Evolutionary conservation across 306 rosid genomes (phyloP).

Genomic region (Cucumis hystrix): DNA sequence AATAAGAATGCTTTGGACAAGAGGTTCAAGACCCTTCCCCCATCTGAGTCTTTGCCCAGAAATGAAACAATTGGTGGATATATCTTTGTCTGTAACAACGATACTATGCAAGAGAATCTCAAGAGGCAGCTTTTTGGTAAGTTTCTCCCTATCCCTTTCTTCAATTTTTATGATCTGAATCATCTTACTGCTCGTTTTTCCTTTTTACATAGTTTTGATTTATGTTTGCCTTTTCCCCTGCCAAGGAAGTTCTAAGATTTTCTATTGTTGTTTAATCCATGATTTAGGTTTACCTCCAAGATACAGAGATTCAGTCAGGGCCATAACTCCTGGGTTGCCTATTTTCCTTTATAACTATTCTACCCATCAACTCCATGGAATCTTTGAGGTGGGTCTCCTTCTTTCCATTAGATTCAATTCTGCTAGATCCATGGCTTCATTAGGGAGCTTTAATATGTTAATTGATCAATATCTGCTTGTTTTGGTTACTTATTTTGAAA

Average conservation of each 20-base stretch:
- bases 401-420: background rate
- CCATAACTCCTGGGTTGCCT: slow-evolving; percentile 92
- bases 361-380: slow-evolving; percentile 95
- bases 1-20: slow-evolving; percentile 40
- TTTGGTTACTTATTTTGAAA: background rate
- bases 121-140: slow-evolving; percentile 79
- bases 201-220: background rate
- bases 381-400: slow-evolving; percentile 62
- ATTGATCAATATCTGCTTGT: background rate
- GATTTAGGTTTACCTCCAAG: slow-evolving; percentile 78
- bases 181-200: background rate
- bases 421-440: background rate
- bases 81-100: slow-evolving; percentile 92
- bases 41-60: slow-evolving; percentile 67
- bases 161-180: background rate
- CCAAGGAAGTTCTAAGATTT: background rate
- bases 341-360: slow-evolving; percentile 95
- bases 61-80: slow-evolving; percentile 83
- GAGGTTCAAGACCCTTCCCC: slow-evolving; percentile 74
- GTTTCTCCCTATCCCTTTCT: background rate
- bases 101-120: slow-evolving; percentile 92
- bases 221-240: background rate
- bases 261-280: background rate
- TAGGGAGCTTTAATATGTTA: background rate
- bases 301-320: slow-evolving; percentile 81